Conservation (phyloP, 805 yeast genomes). For the Wickerhamomyces subpelliculosus region DNA sequence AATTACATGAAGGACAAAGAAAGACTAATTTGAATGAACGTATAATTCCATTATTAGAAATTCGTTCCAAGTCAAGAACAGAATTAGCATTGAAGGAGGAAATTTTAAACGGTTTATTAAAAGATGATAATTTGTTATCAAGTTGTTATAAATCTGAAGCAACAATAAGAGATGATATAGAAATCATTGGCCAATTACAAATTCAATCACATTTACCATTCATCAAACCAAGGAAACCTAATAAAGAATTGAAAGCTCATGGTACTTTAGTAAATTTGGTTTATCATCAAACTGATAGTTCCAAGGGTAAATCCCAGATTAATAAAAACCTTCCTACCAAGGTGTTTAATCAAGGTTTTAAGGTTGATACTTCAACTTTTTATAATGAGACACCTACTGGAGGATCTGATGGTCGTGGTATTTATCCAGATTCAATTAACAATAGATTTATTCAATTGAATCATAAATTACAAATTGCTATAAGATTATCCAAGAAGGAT, state of each 20-base stretch:
- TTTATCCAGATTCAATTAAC: slow-evolving; percentile 48
- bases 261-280: no score
- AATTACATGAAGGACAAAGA: slow-evolving; percentile 4
- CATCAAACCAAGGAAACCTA: slow-evolving; percentile 6
- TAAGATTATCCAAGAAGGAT: slow-evolving; percentile 61
- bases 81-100: slow-evolving; percentile 48
- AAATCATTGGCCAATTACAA: slow-evolving; percentile 15
- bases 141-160: slow-evolving; percentile 34
- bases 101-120: slow-evolving; percentile 43
- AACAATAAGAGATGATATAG: slow-evolving; percentile 13
- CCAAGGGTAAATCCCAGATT: slow-evolving; percentile 6
- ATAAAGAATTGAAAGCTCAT: slow-evolving; percentile 1
- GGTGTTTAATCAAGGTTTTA: slow-evolving; percentile 7
- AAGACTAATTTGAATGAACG: slow-evolving; percentile 34
- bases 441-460: slow-evolving; percentile 54
- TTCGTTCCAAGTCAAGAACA: slow-evolving; percentile 45
- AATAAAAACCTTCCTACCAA: slow-evolving; percentile 6
- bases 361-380: slow-evolving; percentile 7
- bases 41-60: slow-evolving; percentile 51
- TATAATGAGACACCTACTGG: no score
- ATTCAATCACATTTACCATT: slow-evolving; percentile 13
- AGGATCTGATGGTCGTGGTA: slow-evolving; percentile 12
- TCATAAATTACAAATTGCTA: slow-evolving; percentile 65
- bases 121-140: slow-evolving; percentile 53
- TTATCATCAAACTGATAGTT: no score